These are phyloP conservation scores for Emmonsiellopsis sp. DNA, from an alignment of 2,329 filamentous ascomycete species.

Conservation along the genomic window DNA sequence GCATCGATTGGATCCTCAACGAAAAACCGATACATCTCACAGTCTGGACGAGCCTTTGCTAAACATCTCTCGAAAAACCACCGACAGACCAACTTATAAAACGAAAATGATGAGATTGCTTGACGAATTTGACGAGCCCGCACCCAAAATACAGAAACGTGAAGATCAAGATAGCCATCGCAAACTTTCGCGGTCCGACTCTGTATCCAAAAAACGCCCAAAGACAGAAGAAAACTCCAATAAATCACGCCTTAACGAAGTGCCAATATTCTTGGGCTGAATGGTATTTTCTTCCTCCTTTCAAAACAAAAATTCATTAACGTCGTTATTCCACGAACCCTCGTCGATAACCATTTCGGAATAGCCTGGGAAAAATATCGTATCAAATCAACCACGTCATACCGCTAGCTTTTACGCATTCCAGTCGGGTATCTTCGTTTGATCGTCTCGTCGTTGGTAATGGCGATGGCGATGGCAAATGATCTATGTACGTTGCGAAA, in stretches of 20 bases:
- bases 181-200: conserved; percentile 10
- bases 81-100: conserved; percentile 5
- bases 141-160: not conserved
- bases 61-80: not conserved
- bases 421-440: too few species aligned
- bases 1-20: conserved; percentile 2
- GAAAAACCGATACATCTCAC: conserved; percentile 1
- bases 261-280: conserved; percentile 36
- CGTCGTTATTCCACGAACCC: not conserved
- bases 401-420: too few species aligned
- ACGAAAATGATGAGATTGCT: conserved; percentile 26
- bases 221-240: conserved; percentile 20
- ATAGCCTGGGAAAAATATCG: not conserved
- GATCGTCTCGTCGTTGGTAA: not conserved
- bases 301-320: not conserved
- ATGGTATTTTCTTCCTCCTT: not conserved
- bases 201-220: conserved; percentile 10
- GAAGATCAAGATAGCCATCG: not conserved
- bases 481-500: not conserved
- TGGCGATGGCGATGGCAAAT: not conserved
- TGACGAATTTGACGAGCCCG: conserved; percentile 24
- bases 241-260: conserved; percentile 32
- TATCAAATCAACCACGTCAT: not conserved
- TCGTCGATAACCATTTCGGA: not conserved
- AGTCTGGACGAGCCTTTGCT: not conserved